Evolutionary conservation across 257 asterid genomes (phyloP), one percentile per base, ranked within the genome.

Genomic region (Nicotiana obtusifolia): DNA sequence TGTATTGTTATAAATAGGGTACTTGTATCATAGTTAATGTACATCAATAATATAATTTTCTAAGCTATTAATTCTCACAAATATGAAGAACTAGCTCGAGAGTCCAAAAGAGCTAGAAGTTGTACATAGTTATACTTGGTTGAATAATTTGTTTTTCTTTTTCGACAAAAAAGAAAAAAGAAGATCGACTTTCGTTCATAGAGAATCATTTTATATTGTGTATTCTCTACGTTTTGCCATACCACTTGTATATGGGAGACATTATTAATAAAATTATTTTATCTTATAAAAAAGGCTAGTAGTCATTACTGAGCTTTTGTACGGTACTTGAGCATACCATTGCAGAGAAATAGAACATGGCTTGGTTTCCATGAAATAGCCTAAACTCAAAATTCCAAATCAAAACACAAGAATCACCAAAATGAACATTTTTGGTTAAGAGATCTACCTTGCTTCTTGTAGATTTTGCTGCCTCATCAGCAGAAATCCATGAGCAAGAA

Each of bases 401-500:
- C 4, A 47, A 24, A 22, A 76, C 30, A 41, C 22, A 68, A 64
- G 67, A 47, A 47, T 73, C 56, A 5, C 76, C 52, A 81, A 54
- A 81, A 53, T 15, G 73, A 62, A 37, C 19, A 5, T 28, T 31
- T 73, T 33, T 4, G 24, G 78, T 80, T 57, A 77, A 75, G 47
- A 59, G 53, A 17, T 66, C 83, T 80, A 94, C 98, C 98, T 91
- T 80, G 99, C 98, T 84, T 94, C 99, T 87, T 95, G 99, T 67
- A 94, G 88, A 86, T 94, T 95, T 78, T 95, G 94, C 85, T 93
- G 98, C 84, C 91, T 92, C 96, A 91, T 94, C 87, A 95, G 88
- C 52, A 95, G 89, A 87, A 92, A 95, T 37, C 99, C 99, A 78
- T 95, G 91, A 71, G 97, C 90, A 83, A 91, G 92, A 82, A 89